These are phyloP conservation scores for Thelonectria rubi DNA, from an alignment of 2,329 filamentous ascomycete genomes.

Conservation along the genomic window DNA sequence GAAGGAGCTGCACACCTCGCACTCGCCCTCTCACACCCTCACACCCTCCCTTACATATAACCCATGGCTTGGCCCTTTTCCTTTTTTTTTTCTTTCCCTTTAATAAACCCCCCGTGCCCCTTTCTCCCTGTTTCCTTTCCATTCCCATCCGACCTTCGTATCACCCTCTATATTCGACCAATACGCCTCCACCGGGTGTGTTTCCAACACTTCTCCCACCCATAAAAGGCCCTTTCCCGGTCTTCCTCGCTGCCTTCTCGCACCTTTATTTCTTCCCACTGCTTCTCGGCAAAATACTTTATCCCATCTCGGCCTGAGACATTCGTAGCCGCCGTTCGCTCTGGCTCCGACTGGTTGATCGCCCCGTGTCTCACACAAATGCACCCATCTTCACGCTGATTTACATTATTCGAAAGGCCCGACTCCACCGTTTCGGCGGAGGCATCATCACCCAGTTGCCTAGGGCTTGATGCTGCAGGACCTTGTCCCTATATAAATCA, in stretches of 20 bases:
- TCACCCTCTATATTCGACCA: neutral
- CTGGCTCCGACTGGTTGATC: slow-evolving; percentile 15
- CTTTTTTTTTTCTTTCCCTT: slow-evolving; percentile 3
- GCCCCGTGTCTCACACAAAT: slow-evolving; percentile 17
- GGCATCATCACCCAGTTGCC: slow-evolving; percentile 37
- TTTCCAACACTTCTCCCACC: slow-evolving; percentile 2
- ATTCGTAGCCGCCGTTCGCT: slow-evolving; percentile 11
- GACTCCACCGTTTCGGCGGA: slow-evolving; percentile 22
- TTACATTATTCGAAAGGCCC: slow-evolving; percentile 18
- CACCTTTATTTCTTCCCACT: neutral
- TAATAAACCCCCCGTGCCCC: slow-evolving; percentile 3
- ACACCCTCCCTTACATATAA: slow-evolving; percentile 24
- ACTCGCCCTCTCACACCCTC: neutral
- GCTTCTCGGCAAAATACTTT: neutral
- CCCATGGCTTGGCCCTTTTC: slow-evolving; percentile 18
- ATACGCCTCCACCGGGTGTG: slow-evolving; percentile 3
- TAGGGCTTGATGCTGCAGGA: slow-evolving; percentile 17
- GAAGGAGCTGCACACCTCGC: neutral
- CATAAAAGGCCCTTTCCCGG: slow-evolving; percentile 22
- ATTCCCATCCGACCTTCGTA: slow-evolving; percentile 4
- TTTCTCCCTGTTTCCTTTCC: neutral
- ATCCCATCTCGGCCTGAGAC: slow-evolving; percentile 17
- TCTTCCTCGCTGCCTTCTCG: slow-evolving; percentile 14
- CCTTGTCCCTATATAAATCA: slow-evolving; percentile 33
- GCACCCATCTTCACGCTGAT: slow-evolving; percentile 27